These are phyloP conservation scores for Tagetes patula DNA, from an alignment of 129 eudicot species.

Conservation along the genomic window DNA sequence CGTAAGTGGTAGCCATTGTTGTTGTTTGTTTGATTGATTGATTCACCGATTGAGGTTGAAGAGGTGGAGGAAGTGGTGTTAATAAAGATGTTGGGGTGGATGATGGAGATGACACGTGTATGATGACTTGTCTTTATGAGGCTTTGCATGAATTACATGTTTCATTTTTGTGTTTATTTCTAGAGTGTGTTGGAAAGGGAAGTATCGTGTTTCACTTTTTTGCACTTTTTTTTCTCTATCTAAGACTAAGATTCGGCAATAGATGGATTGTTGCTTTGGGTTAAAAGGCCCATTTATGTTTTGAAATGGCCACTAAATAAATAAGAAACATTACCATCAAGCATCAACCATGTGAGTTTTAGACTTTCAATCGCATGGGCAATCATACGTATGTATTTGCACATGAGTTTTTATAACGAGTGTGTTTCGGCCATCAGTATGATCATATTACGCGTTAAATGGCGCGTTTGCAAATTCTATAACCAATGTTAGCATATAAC, in stretches of 20 bases:
- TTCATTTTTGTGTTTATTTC: conserved; percentile 2
- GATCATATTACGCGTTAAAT: too few species aligned
- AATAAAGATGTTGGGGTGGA: conserved; percentile 16
- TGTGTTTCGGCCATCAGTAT: too few species aligned
- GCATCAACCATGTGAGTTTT: too few species aligned
- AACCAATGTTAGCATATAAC: too few species aligned
- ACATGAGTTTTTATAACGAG: too few species aligned
- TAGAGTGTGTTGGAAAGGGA: conserved; percentile 3
- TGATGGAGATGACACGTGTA: conserved; percentile 33
- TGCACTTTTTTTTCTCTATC: background rate
- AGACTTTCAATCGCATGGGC: too few species aligned
- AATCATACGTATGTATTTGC: too few species aligned
- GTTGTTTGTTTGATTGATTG: background rate
- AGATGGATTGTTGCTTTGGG: background rate
- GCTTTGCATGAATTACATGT: conserved; percentile 42
- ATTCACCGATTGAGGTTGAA: background rate
- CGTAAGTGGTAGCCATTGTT: conserved; percentile 30
- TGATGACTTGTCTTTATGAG: conserved; percentile 33
- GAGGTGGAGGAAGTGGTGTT: conserved; percentile 26
- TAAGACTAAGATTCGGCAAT: background rate
- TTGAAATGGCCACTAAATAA: background rate
- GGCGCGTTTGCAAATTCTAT: too few species aligned
- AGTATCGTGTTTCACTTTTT: background rate
- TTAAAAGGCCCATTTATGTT: background rate
- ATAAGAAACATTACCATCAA: too few species aligned